These are phyloP conservation scores for Malassezia sympodialis DNA, from an alignment of 1,284 basidiomycete species.

Conservation along the genomic window DNA sequence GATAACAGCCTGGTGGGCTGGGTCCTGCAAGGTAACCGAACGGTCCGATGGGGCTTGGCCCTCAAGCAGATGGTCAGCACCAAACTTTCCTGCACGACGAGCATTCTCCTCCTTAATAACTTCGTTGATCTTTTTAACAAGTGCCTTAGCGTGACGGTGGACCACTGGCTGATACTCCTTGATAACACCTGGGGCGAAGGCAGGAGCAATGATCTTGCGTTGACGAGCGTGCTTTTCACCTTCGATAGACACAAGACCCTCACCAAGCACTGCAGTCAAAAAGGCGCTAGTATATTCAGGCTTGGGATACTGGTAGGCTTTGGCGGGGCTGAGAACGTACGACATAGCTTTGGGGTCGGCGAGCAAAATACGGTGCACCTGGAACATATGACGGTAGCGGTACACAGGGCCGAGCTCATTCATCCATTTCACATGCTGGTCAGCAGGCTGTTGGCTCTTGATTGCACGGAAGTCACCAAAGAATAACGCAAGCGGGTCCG, in stretches of 20 bases:
- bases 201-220: conserved; percentile 29
- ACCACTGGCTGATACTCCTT: conserved; percentile 24
- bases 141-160: conserved; percentile 21
- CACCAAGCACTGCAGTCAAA: conserved; percentile 31
- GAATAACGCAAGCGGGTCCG: conserved; percentile 10
- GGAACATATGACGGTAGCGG: conserved; percentile 39
- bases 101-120: conserved; percentile 22
- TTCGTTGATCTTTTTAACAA: conserved; percentile 22
- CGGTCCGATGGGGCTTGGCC: conserved; percentile 2
- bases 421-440: conserved; percentile 19
- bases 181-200: conserved; percentile 27
- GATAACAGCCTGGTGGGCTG: conserved; percentile 10
- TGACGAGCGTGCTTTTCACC: conserved; percentile 40
- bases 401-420: conserved; percentile 23
- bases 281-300: conserved; percentile 25
- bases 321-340: conserved; percentile 31
- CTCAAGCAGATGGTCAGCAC: background rate
- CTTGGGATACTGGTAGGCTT: conserved; percentile 42
- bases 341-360: conserved; percentile 35
- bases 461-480: conserved; percentile 20
- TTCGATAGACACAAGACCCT: conserved; percentile 38
- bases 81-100: conserved; percentile 22
- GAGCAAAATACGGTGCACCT: conserved; percentile 32
- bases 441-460: conserved; percentile 12
- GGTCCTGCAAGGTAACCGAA: background rate